Percentiles rank a stretch among this genome's conserved stretches.
These are phyloP conservation scores for Candida stauntonica DNA, from an alignment of 805 yeast species.

Conservation along the genomic window DNA sequence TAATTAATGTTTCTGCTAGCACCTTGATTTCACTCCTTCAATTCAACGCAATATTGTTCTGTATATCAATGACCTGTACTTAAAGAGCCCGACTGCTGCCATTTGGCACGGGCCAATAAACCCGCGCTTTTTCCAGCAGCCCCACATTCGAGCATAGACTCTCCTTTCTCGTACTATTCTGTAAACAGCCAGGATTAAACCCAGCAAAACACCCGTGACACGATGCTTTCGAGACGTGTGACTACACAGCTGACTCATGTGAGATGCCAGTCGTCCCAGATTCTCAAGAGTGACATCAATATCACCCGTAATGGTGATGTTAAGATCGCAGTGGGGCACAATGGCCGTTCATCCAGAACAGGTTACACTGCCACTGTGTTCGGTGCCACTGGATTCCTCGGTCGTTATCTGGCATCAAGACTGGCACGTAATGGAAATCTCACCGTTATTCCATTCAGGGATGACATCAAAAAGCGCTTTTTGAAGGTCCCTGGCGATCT, in stretches of 20 bases:
- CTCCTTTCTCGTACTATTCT: too few relatives aligned
- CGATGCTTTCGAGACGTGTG: conserved; percentile 7
- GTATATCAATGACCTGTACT: too few relatives aligned
- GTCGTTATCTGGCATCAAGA: conserved; percentile 65
- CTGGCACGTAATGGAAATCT: conserved; percentile 80
- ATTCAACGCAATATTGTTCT: too few relatives aligned
- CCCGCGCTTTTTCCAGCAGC: background rate
- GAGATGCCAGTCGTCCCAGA: conserved; percentile 20
- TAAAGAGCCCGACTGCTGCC: too few relatives aligned
- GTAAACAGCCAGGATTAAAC: too few relatives aligned
- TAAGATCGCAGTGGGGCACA: conserved; percentile 63
- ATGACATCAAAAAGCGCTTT: conserved; percentile 71
- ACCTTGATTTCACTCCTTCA: too few relatives aligned
- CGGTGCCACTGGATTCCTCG: conserved; percentile 78
- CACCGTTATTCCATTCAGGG: conserved; percentile 75
- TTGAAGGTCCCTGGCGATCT: conserved; percentile 81
- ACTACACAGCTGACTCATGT: conserved; percentile 5
- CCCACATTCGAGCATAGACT: background rate
- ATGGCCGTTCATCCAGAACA: conserved; percentile 81
- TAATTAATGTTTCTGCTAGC: too few relatives aligned
- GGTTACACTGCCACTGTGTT: conserved; percentile 88
- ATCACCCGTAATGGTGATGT: conserved; percentile 76
- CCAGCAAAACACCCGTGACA: too few relatives aligned
- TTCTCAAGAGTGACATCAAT: conserved; percentile 53
- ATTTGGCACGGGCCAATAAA: too few relatives aligned